Evolutionary conservation across 345 rosid species (phyloP), one percentile per base, ranked within the genome.

Genomic region (Brassica incana): DNA sequence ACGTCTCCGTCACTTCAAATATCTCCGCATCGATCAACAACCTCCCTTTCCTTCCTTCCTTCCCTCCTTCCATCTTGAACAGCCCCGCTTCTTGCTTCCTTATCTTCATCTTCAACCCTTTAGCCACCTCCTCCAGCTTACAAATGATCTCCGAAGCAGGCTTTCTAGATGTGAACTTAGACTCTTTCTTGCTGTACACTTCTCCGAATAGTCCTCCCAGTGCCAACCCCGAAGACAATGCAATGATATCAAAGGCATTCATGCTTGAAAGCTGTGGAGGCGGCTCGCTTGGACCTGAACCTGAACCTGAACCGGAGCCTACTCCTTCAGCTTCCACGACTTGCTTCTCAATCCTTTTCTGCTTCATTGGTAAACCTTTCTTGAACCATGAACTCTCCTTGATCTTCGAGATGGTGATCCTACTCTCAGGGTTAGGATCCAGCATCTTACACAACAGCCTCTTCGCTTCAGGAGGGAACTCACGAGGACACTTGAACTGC

Each of bases 161-260:
- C 14, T 86, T 83, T 72, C 75, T 83, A 32, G 92, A 85, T 40
- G 90, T 78, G 77, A 92, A 92, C 73, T 88, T 88, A n/a, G 87
- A 83, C 78, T 88, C 90, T 77, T 74, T 82, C 85, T 80, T 89
- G 23, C 27, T 78, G 56, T 71, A 65, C 3, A 63, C 65, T 23
- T 83, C 86, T 36, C 89, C 85, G 33, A 92, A 90, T 36, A 92
- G 81, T 67, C 89, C 85, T 38, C 88, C 84, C 35, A 92, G 82
- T 73, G 89, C 96, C 74, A 90, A 88, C 89, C 94, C 79, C 4
- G 86, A 78, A 54, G 97, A 87, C 35, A 88, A 81, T 3, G 91
- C 85, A 40, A 92, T 90, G 38, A 90, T 86, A 82, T 90, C 92
- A 56, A 92, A 92, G 58, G 95, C 97, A 48, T 89, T 92, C 81